A percentile compares a stretch with the other conserved stretches of the same genome.
phyloP scores from a whole-genome alignment of 2,329 filamentous ascomycete genomes.

The Aspergillus transmontanensis region DNA sequence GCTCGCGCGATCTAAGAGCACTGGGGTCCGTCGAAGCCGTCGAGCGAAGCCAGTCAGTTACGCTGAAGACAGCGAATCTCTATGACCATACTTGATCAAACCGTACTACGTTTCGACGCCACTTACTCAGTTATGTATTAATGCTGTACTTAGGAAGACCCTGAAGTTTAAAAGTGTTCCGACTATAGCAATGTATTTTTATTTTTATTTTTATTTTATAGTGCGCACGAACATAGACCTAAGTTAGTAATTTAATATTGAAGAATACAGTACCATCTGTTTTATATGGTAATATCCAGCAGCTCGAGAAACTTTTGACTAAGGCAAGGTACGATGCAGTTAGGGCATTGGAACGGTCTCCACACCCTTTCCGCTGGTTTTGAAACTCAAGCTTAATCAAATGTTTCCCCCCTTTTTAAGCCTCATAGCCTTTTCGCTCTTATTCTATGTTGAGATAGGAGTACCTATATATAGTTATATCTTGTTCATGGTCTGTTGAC shows the following conservation, averaged over 20 bases:
- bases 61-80: constrained; percentile 34
- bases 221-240: not conserved
- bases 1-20: constrained; percentile 10
- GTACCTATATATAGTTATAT: not conserved
- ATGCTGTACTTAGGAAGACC: not conserved
- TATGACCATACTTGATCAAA: constrained; percentile 1
- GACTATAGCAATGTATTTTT: not conserved
- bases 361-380: not conserved
- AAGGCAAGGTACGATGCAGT: not conserved
- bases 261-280: not conserved
- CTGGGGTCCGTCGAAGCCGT: constrained; percentile 29
- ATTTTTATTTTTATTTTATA: not conserved
- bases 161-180: not conserved
- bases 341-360: not conserved
- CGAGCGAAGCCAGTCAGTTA: constrained; percentile 40
- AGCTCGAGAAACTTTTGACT: not conserved
- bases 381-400: not conserved
- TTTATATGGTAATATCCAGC: not conserved
- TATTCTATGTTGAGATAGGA: not conserved
- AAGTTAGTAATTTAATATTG: not conserved
- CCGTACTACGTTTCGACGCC: not conserved
- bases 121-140: not conserved
- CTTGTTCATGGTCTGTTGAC: not conserved
- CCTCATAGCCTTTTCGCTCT: not conserved
- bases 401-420: not conserved